Percentiles rank a stretch among this genome's conserved stretches.
phyloP scores from a whole-genome alignment of 78 protist species.

The Pelomyxa schiedti region DNA sequence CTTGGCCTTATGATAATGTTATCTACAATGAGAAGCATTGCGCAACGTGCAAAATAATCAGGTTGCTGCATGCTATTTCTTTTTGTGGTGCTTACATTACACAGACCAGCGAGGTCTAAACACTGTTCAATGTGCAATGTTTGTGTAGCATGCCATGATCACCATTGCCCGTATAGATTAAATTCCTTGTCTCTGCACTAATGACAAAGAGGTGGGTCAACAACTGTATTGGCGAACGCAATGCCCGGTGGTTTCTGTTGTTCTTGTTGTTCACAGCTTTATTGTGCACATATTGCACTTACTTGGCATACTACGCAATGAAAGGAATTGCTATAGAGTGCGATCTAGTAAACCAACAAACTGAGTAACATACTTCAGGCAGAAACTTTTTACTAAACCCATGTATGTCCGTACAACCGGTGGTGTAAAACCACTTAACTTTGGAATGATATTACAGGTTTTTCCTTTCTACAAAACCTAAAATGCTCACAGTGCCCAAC shows the following conservation, averaged over 20 bases:
- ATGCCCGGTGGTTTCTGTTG: slow-evolving; percentile 22
- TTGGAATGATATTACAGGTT: no score
- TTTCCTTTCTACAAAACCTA: no score
- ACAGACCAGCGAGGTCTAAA: slow-evolving; percentile 47
- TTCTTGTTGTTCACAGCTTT: not conserved
- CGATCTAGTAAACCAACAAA: no score
- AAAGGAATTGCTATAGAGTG: no score
- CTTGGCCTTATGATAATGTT: not conserved
- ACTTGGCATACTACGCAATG: no score
- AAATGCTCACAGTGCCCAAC: no score
- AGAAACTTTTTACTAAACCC: no score
- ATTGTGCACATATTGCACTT: not conserved
- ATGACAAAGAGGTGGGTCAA: slow-evolving; percentile 34
- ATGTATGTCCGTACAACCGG: no score
- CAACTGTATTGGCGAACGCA: slow-evolving; percentile 44
- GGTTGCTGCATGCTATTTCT: not conserved
- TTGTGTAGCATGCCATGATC: slow-evolving; percentile 50
- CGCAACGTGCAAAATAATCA: not conserved
- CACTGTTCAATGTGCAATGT: slow-evolving; percentile 46
- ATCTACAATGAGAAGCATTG: not conserved
- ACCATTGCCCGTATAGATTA: slow-evolving; percentile 44
- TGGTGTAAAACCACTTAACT: no score
- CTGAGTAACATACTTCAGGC: no score
- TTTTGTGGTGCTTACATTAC: not conserved
- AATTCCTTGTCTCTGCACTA: not conserved